These are phyloP conservation scores for Santalum album DNA, from an alignment of 164 flowering plant genomes.

Conservation along the genomic window DNA sequence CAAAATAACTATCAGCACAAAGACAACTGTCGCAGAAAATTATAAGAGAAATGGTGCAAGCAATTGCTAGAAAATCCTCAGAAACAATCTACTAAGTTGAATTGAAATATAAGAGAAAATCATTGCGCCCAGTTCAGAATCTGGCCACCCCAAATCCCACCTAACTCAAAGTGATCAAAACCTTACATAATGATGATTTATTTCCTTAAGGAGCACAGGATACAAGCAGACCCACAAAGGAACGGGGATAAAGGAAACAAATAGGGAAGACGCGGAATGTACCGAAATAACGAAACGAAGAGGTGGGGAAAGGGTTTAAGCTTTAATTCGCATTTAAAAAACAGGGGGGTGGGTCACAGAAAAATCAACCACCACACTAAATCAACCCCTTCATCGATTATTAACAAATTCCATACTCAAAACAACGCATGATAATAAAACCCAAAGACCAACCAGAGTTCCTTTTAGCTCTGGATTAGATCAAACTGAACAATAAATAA, in stretches of 20 bases:
- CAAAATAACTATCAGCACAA: constrained; percentile 3
- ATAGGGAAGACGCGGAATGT: not conserved
- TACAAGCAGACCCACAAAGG: not conserved
- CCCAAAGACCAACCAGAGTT: too few species aligned
- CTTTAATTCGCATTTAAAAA: not conserved
- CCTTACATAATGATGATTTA: too few species aligned
- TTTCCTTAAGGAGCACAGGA: not conserved
- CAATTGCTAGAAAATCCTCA: not conserved
- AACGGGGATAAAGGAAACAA: not conserved
- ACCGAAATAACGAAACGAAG: too few species aligned
- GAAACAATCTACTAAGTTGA: too few species aligned
- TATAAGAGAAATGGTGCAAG: not conserved
- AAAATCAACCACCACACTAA: not conserved
- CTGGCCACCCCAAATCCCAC: too few species aligned
- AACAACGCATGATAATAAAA: not conserved
- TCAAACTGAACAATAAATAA: too few species aligned
- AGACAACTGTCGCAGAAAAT: not conserved
- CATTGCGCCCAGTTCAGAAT: too few species aligned
- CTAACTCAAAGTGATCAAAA: too few species aligned
- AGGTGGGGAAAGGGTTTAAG: too few species aligned
- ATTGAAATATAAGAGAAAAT: too few species aligned
- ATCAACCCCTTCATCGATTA: too few species aligned
- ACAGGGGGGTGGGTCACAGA: not conserved
- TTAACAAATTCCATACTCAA: not conserved
- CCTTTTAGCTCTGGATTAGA: too few species aligned